Conservation (phyloP, 495 filamentous ascomycete species). For the Elaphomyces granulatus region DNA sequence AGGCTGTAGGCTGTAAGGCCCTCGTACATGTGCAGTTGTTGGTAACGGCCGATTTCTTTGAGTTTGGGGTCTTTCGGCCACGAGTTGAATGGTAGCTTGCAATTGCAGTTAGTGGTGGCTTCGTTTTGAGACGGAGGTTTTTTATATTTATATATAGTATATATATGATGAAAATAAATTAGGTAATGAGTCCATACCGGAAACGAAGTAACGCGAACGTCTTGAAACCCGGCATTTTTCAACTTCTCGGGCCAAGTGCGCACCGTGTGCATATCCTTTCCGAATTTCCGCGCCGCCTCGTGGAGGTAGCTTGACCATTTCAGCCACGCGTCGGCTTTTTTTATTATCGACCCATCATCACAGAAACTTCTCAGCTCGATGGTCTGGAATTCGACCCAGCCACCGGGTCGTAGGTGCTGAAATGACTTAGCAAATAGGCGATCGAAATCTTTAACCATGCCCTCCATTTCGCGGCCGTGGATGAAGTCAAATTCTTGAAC, state of each 20-base stretch:
- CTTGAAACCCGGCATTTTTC: conserved; percentile 19
- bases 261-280: conserved; percentile 15
- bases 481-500: conserved; percentile 15
- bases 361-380: conserved; percentile 17
- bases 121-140: too few species aligned
- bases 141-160: too few species aligned
- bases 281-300: conserved; percentile 8
- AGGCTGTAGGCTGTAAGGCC: conserved; percentile 29
- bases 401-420: conserved; percentile 21
- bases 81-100: conserved; percentile 23
- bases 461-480: conserved; percentile 20
- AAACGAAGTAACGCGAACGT: conserved; percentile 12
- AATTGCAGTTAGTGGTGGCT: too few species aligned
- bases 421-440: conserved; percentile 5
- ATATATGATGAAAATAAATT: too few species aligned
- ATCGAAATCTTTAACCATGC: conserved; percentile 17
- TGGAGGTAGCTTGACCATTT: conserved; percentile 12
- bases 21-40: conserved; percentile 29
- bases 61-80: conserved; percentile 32
- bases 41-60: conserved; percentile 32
- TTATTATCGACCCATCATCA: conserved; percentile 18
- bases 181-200: conserved; percentile 10
- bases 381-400: conserved; percentile 26
- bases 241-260: conserved; percentile 13
- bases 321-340: conserved; percentile 10